Percentiles rank a stretch among this genome's conserved stretches.
Conservation (phyloP, 2,329 filamentous ascomycete genomes). For the Monilinia fructigena region DNA sequence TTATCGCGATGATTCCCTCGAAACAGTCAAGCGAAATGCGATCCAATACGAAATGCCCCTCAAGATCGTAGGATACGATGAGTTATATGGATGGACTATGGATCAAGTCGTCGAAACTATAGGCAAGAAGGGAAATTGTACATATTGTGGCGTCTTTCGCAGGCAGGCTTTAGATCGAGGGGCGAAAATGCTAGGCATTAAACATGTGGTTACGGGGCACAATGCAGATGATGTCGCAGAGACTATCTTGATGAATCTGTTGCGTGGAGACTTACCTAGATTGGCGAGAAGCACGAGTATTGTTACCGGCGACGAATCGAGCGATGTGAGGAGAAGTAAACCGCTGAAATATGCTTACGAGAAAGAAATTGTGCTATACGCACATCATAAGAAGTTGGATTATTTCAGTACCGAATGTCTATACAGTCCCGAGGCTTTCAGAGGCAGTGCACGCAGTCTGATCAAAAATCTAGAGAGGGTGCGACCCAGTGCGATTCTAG, state of each 20-base stretch:
- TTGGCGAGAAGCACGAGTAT: conserved; percentile 88
- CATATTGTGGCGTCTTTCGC: conserved; percentile 95
- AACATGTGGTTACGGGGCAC: conserved; percentile 94
- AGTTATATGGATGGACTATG: conserved; percentile 99
- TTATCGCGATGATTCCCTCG: conserved; percentile 91
- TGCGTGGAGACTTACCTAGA: conserved; percentile 85
- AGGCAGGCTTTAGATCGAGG: conserved; percentile 92
- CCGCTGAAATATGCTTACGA: conserved; percentile 98
- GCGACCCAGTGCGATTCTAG: conserved; percentile 87
- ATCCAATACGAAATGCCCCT: conserved; percentile 87
- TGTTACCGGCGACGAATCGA: conserved; percentile 72
- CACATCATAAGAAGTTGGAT: conserved; percentile 92
- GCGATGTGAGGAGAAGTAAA: conserved; percentile 92
- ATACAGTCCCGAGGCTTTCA: conserved; percentile 95
- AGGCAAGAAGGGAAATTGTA: conserved; percentile 98
- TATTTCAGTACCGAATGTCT: conserved; percentile 99
- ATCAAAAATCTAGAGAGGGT: conserved; percentile 96
- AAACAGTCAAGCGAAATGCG: conserved; percentile 94
- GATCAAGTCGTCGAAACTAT: conserved; percentile 96
- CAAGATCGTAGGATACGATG: conserved; percentile 87
- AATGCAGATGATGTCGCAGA: conserved; percentile 98
- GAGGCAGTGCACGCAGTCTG: conserved; percentile 83
- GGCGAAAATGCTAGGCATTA: conserved; percentile 80
- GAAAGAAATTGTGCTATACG: conserved; percentile 97
- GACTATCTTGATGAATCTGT: conserved; percentile 95